Evolutionary conservation across 768 basidiomycete species (phyloP).

Genomic region (Pisolithus orientalis): DNA sequence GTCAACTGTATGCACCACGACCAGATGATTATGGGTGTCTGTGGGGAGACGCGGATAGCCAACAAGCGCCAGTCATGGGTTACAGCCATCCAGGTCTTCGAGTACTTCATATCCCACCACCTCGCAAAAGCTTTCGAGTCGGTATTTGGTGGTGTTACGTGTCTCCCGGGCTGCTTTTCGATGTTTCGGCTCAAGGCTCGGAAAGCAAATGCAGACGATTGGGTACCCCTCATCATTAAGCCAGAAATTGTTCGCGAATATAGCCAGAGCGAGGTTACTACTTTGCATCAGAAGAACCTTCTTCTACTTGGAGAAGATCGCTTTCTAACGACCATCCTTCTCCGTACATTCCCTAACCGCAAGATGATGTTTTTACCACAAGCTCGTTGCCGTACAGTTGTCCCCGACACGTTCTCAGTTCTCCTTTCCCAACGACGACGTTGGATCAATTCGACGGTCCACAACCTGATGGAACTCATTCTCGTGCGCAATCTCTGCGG

Average conservation of each 20-base stretch:
- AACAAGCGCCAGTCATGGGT: slow-evolving; percentile 99
- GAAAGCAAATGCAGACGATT: slow-evolving; percentile 83
- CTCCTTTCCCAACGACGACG: slow-evolving; percentile 94
- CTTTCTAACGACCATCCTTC: slow-evolving; percentile 92
- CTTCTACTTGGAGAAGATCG: slow-evolving; percentile 97
- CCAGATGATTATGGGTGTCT: slow-evolving; percentile 98
- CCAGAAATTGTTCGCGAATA: slow-evolving; percentile 98
- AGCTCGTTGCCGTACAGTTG: slow-evolving; percentile 90
- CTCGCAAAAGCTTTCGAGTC: slow-evolving; percentile 98
- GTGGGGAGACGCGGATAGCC: slow-evolving; percentile 96
- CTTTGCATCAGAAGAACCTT: slow-evolving; percentile 96
- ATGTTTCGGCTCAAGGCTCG: slow-evolving; percentile 98
- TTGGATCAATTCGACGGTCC: slow-evolving; percentile 99
- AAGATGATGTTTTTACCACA: slow-evolving; percentile 99
- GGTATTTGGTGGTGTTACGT: slow-evolving; percentile 98
- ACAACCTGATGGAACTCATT: slow-evolving; percentile 98
- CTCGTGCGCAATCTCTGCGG: slow-evolving; percentile 96
- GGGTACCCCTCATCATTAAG: slow-evolving; percentile 95
- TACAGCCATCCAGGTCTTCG: slow-evolving; percentile 95
- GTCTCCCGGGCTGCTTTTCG: slow-evolving; percentile 98
- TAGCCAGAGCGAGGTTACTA: slow-evolving; percentile 88
- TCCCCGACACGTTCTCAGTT: slow-evolving; percentile 90
- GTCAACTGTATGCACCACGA: slow-evolving; percentile 99
- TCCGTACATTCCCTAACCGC: slow-evolving; percentile 95
- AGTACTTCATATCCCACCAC: slow-evolving; percentile 99